Base-by-base conservation (phyloP, 257 asterid genomes). In the Solanum pennellii region DNA sequence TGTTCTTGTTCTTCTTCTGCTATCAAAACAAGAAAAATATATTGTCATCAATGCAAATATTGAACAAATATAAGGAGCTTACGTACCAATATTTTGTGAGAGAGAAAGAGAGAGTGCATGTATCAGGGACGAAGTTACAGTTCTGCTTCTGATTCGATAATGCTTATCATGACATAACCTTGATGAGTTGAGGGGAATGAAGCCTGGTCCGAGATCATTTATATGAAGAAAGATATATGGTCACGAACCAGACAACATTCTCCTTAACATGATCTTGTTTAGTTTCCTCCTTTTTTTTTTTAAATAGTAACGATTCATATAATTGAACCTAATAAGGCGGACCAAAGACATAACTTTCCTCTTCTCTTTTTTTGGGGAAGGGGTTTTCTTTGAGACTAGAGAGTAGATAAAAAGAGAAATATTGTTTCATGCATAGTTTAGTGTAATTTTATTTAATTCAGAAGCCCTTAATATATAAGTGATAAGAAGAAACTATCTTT, bases 191-290 rank as follows among this genome's bases (percentile, higher is more conserved):
- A 79, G 84, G 84, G 66, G 84, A 79, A 79, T 79, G 84, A 79
- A 79, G 84, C 84, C 84, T 79, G 84, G 84, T 79, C 84, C 84
- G 84, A 79, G 84, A 79, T 76, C 83, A 76, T 42, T 76, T 44
- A 42, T 42, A 15, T 76, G 14, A 76, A 42, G 35, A 76, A 76
- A 15, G 12, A 44, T 44, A 71, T 33, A 72, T 79, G 66, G 6
- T 79, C 84, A 79, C 66, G 66, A 79, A 79, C 84, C 84, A 79
- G 66, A 79, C 84, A 79, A 79, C 84, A 79, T 79, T 79, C 84
- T 79, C 84, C 84, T 45, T 79, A 79, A 79, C 84, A 45, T 27
- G 31, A 79, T 79, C 84, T 45, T 45, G 84, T 45, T 45, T 79
- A 18, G 31, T 44, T 21, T 16, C 5, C 25, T 4, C 4, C 7